Evolutionary conservation across 345 rosid genomes (phyloP).

Genomic region (Eucalyptus regnans): DNA sequence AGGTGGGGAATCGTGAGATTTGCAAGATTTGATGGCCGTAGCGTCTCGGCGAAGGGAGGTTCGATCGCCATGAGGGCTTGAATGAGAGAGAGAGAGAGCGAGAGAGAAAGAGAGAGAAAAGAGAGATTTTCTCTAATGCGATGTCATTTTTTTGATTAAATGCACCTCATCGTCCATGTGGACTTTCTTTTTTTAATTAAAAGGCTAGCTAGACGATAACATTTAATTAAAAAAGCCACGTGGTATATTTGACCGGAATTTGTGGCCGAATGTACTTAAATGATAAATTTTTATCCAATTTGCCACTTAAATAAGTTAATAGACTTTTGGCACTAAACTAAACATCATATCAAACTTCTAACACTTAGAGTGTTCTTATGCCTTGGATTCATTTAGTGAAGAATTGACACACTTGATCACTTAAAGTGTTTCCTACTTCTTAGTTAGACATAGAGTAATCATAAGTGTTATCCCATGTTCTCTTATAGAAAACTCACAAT

Average conservation of each 20-base stretch:
- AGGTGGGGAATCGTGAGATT: too few species aligned
- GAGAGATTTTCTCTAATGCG: rapidly evolving
- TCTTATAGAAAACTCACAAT: not conserved
- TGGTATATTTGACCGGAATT: rapidly evolving
- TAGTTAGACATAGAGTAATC: too few species aligned
- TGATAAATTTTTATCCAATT: too few species aligned
- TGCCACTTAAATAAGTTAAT: rapidly evolving
- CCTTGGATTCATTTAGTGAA: too few species aligned
- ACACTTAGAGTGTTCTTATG: rapidly evolving
- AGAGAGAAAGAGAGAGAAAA: too few species aligned
- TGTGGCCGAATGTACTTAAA: rapidly evolving
- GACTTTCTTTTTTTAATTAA: not conserved
- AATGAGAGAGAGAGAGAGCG: too few species aligned
- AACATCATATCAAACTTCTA: rapidly evolving
- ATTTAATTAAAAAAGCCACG: not conserved
- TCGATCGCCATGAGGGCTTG: not conserved
- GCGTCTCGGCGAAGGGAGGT: not conserved
- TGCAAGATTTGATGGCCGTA: too few species aligned
- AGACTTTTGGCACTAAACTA: rapidly evolving
- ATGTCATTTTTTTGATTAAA: not conserved
- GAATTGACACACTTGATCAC: rapidly evolving
- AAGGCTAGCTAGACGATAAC: too few species aligned
- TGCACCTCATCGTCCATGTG: not conserved
- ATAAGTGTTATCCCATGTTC: not conserved
- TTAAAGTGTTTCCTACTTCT: rapidly evolving